A percentile compares a stretch with the other conserved stretches of the same genome.
These are phyloP conservation scores for Macrolepiota dolichaula DNA, from an alignment of 768 basidiomycete species.

Conservation along the genomic window DNA sequence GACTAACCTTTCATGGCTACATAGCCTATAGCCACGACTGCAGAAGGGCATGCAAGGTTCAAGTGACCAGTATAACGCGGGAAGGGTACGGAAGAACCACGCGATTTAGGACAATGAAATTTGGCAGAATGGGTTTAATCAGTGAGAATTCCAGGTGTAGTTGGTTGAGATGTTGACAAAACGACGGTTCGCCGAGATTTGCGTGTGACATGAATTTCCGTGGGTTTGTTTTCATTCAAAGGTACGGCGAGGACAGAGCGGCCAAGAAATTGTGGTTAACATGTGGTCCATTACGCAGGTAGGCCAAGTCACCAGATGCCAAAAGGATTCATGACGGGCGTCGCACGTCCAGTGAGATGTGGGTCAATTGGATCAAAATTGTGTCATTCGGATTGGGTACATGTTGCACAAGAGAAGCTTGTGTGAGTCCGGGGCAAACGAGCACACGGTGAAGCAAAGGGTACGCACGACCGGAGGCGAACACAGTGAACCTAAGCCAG, in stretches of 20 bases:
- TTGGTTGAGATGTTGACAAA: not conserved
- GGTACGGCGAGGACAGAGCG: not conserved
- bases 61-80: not conserved
- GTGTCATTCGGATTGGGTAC: conserved; percentile 4
- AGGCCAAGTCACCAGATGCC: not conserved
- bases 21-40: conserved; percentile 58
- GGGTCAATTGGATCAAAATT: conserved; percentile 1
- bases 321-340: not conserved
- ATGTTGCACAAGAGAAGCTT: conserved; percentile 2
- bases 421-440: conserved; percentile 12
- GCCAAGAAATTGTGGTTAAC: not conserved
- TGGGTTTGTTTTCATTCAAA: not conserved
- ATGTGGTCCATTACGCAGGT: not conserved
- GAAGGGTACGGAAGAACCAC: conserved; percentile 4
- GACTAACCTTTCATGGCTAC: conserved; percentile 56
- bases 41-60: conserved; percentile 3
- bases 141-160: conserved; percentile 2
- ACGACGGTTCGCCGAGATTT: not conserved
- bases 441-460: conserved; percentile 4
- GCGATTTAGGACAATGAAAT: not conserved
- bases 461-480: conserved; percentile 46
- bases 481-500: conserved; percentile 50
- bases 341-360: conserved; percentile 5
- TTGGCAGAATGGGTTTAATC: not conserved
- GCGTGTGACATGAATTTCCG: not conserved